Conservation (phyloP, 495 filamentous ascomycete species). For the Podospora appendiculata region DNA sequence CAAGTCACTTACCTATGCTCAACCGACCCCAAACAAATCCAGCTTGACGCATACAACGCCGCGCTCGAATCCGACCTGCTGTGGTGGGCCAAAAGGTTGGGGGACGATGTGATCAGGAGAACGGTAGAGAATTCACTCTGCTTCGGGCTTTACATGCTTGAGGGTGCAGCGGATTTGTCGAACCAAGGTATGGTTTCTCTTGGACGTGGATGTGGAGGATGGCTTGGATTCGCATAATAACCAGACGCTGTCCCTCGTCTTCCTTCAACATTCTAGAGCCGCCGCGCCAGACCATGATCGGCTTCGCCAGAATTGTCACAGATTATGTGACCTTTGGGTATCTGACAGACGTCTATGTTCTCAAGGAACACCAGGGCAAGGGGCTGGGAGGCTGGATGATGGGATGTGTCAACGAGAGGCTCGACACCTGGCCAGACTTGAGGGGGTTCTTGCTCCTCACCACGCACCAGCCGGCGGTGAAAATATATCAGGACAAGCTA, state of each 20-base stretch:
- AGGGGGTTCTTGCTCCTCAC: conserved; percentile 49
- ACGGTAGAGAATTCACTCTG: conserved; percentile 47
- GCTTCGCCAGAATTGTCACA: conserved; percentile 56
- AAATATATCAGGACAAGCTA: conserved; percentile 40
- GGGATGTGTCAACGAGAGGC: conserved; percentile 45
- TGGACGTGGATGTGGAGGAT: too few relatives aligned
- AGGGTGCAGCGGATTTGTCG: too few relatives aligned
- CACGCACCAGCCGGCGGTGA: conserved; percentile 20
- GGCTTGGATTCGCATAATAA: too few relatives aligned
- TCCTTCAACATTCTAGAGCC: too few relatives aligned
- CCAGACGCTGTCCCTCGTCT: too few relatives aligned
- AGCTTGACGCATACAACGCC: conserved; percentile 39
- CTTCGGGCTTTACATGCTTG: conserved; percentile 41
- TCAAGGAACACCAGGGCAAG: conserved; percentile 45
- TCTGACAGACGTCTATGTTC: conserved; percentile 61
- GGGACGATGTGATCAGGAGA: conserved; percentile 29
- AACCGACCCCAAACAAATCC: conserved; percentile 40
- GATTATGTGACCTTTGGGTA: conserved; percentile 61
- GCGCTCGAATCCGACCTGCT: conserved; percentile 44
- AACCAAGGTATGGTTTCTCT: too few relatives aligned
- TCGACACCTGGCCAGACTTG: conserved; percentile 48
- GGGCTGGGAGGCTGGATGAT: conserved; percentile 60
- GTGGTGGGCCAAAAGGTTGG: conserved; percentile 46
- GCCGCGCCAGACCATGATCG: conserved; percentile 32
- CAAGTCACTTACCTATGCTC: conserved; percentile 36